phyloP scores from a whole-genome alignment of 306 rosid species.

The Biancaea sappan region DNA sequence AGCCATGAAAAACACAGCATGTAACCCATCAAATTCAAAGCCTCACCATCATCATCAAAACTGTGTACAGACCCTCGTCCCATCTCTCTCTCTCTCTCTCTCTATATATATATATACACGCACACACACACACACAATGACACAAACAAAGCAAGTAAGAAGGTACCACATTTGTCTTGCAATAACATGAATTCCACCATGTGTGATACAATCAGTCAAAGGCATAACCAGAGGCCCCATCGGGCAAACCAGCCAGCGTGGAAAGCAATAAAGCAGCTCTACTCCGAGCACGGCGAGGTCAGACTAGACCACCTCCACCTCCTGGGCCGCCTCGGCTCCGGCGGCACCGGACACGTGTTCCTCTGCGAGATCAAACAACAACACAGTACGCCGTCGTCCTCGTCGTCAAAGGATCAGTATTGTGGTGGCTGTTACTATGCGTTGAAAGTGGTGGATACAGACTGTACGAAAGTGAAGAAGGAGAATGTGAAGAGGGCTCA shows the following conservation, averaged over 20 bases:
- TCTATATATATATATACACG: background rate
- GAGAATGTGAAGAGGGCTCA: conserved; percentile 72
- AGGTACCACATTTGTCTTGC: too few relatives aligned
- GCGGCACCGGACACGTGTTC: conserved; percentile 65
- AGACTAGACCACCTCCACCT: conserved; percentile 62
- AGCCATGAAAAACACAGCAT: background rate
- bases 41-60: background rate
- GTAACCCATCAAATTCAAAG: background rate
- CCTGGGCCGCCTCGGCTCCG: conserved; percentile 63
- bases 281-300: conserved; percentile 48
- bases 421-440: conserved; percentile 59
- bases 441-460: conserved; percentile 69
- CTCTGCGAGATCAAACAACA: conserved; percentile 58
- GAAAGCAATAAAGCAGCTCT: conserved; percentile 55
- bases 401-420: too few relatives aligned
- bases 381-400: too few relatives aligned
- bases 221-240: conserved; percentile 50
- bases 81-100: too few relatives aligned
- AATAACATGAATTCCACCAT: too few relatives aligned
- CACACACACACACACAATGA: background rate
- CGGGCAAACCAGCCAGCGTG: conserved; percentile 64
- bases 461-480: conserved; percentile 54
- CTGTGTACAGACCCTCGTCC: too few relatives aligned
- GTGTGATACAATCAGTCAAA: background rate
- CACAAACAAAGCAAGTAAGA: too few relatives aligned